phyloP scores from a whole-genome alignment of 192 early-diverging fungal genomes.

The Piromyces finnis region DNA sequence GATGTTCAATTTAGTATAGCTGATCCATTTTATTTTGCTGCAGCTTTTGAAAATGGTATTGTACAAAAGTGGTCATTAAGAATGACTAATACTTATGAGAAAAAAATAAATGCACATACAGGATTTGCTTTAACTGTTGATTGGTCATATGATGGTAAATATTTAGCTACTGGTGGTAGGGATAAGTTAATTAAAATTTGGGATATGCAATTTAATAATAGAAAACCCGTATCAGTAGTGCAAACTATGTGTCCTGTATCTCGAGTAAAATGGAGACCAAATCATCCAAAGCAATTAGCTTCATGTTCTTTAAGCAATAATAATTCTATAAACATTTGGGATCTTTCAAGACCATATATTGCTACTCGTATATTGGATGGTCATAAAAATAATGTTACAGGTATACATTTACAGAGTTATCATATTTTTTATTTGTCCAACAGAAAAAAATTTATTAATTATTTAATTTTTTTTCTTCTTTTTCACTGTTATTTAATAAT shows the following conservation, averaged over 20 bases:
- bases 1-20: slow-evolving; percentile 61
- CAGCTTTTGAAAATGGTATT: slow-evolving; percentile 64
- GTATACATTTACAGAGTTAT: slow-evolving; percentile 5
- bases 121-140: slow-evolving; percentile 54
- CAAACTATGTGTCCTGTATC: neutral
- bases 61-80: slow-evolving; percentile 68
- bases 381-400: slow-evolving; percentile 50
- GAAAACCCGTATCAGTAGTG: neutral
- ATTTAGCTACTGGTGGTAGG: slow-evolving; percentile 56
- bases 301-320: slow-evolving; percentile 42
- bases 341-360: slow-evolving; percentile 46
- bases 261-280: neutral
- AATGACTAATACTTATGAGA: slow-evolving; percentile 33
- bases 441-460: too few relatives aligned
- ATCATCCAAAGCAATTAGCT: slow-evolving; percentile 30
- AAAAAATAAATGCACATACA: slow-evolving; percentile 49
- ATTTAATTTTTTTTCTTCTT: too few relatives aligned
- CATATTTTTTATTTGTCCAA: too few relatives aligned
- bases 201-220: neutral
- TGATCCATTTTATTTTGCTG: slow-evolving; percentile 40
- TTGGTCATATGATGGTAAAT: slow-evolving; percentile 48
- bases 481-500: too few relatives aligned
- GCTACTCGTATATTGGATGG: slow-evolving; percentile 45
- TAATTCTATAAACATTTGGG: slow-evolving; percentile 50
- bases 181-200: slow-evolving; percentile 57